Conservation (phyloP, 2,329 filamentous ascomycete species). For the Aspergillus novofumigatus region DNA sequence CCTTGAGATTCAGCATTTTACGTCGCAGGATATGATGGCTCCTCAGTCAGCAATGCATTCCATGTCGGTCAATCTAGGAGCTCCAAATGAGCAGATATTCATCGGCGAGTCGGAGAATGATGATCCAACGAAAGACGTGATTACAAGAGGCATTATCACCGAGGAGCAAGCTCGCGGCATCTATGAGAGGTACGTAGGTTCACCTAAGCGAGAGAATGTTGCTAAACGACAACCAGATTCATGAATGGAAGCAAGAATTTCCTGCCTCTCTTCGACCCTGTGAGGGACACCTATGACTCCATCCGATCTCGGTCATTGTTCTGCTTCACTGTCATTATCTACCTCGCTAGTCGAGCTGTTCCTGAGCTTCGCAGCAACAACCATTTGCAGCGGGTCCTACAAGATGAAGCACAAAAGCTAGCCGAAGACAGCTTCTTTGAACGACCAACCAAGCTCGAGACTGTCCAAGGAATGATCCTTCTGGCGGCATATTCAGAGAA, state of each 20-base stretch:
- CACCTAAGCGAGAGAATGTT: neutral
- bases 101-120: conserved; percentile 26
- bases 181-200: conserved; percentile 28
- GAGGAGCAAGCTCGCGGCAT: conserved; percentile 31
- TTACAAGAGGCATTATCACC: conserved; percentile 29
- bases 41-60: conserved; percentile 33
- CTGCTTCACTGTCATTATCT: conserved; percentile 34
- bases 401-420: conserved; percentile 33
- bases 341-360: conserved; percentile 32
- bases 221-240: conserved; percentile 18
- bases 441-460: conserved; percentile 33
- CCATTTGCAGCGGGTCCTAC: conserved; percentile 32
- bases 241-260: conserved; percentile 32
- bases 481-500: conserved; percentile 35
- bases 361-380: conserved; percentile 28
- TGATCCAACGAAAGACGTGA: conserved; percentile 26
- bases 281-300: conserved; percentile 34
- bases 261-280: conserved; percentile 31
- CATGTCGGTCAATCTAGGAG: conserved; percentile 33
- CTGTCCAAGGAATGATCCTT: conserved; percentile 35
- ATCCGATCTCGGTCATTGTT: conserved; percentile 33
- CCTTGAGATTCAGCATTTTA: conserved; percentile 30
- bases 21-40: conserved; percentile 35
- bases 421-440: conserved; percentile 37
- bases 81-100: conserved; percentile 27